These are phyloP conservation scores for Phytopythium kandeliae DNA, from an alignment of 352 stramenopile genomes.

Conservation along the genomic window DNA sequence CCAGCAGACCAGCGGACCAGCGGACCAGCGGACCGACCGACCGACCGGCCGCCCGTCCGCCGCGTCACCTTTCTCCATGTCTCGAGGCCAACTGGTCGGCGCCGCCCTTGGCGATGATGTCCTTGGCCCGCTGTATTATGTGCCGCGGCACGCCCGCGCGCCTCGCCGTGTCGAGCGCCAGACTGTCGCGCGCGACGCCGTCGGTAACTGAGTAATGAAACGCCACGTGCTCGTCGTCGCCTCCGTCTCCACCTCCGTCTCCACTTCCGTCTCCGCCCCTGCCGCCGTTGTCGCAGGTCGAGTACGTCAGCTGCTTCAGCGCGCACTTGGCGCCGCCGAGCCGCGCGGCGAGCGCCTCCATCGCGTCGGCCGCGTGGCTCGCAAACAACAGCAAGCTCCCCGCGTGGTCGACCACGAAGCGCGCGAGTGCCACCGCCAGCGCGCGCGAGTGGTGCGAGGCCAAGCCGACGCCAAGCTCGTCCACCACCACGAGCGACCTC, in stretches of 20 bases:
- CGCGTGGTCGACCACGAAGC: constrained; percentile 20
- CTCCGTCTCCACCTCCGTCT: too few species aligned
- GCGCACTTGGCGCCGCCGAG: constrained; percentile 14
- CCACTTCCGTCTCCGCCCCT: background rate
- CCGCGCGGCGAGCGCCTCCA: constrained; percentile 11
- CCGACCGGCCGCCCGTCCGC: too few species aligned
- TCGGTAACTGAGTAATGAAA: constrained; percentile 27
- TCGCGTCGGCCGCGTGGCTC: constrained; percentile 25
- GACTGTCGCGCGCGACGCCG: constrained; percentile 25
- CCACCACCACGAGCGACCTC: constrained; percentile 34
- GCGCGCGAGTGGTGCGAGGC: constrained; percentile 16
- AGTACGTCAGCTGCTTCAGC: constrained; percentile 20
- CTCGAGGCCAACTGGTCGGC: too few species aligned
- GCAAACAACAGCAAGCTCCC: constrained; percentile 31
- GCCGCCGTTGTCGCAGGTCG: background rate
- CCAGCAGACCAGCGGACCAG: too few species aligned
- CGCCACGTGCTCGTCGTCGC: constrained; percentile 6
- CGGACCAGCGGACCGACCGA: too few species aligned
- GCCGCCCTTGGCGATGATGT: background rate
- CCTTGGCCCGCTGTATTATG: constrained; percentile 13
- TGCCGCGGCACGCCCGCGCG: constrained; percentile 14
- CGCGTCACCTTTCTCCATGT: too few species aligned
- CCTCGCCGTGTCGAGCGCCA: constrained; percentile 20
- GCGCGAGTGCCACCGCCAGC: constrained; percentile 18
- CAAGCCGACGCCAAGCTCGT: constrained; percentile 42